Percentiles rank a stretch among this genome's conserved stretches.
phyloP scores from a whole-genome alignment of 176 grass and related monocot genomes.

The Raddia guianensis region DNA sequence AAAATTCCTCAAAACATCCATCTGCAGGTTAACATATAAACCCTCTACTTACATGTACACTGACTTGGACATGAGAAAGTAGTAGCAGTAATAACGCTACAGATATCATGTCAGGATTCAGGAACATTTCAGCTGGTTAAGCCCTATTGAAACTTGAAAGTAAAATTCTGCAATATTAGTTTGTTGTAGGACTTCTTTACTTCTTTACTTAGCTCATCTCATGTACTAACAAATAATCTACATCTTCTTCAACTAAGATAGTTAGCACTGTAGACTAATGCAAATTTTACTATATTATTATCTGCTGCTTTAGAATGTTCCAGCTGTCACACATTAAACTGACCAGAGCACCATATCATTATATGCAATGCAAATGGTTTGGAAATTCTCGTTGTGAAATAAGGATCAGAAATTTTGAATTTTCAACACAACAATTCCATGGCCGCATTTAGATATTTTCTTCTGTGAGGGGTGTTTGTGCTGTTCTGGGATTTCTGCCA shows the following conservation, averaged over 20 bases:
- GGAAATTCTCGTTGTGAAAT: background rate
- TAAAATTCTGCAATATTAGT: background rate
- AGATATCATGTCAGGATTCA: background rate
- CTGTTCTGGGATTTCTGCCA: constrained; percentile 22
- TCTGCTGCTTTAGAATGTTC: background rate
- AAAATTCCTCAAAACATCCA: constrained; percentile 84
- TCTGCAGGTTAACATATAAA: constrained; percentile 63
- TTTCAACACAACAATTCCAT: constrained; percentile 26
- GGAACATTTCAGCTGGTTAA: constrained; percentile 19
- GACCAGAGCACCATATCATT: constrained; percentile 14
- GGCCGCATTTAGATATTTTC: constrained; percentile 30
- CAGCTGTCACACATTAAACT: constrained; percentile 15
- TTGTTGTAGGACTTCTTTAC: background rate
- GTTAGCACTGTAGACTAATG: background rate
- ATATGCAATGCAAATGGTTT: background rate
- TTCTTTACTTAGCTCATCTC: background rate
- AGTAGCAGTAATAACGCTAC: constrained; percentile 6
- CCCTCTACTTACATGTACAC: background rate
- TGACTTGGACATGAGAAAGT: constrained; percentile 17
- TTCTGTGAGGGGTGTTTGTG: background rate
- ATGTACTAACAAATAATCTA: constrained; percentile 2
- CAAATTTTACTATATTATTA: constrained; percentile 15
- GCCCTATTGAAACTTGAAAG: constrained; percentile 9
- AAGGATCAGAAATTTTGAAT: background rate
- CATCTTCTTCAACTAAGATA: constrained; percentile 24